Percentiles rank a stretch among this genome's conserved stretches.
phyloP scores from a whole-genome alignment of 352 stramenopile genomes.

The Thalassiosira hispida region DNA sequence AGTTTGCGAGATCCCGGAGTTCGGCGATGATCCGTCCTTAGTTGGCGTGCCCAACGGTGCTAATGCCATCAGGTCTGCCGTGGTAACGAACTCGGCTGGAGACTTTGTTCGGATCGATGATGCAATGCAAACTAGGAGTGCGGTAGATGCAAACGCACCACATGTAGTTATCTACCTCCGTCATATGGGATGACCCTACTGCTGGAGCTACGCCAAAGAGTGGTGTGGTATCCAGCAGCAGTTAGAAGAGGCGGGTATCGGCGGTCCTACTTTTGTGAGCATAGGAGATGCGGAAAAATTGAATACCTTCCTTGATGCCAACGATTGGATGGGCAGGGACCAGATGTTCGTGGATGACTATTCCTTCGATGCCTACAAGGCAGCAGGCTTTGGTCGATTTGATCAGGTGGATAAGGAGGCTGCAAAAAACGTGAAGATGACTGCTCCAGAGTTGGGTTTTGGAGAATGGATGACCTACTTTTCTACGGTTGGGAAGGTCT shows the following conservation, averaged over 20 bases:
- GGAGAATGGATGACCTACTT: constrained; percentile 76
- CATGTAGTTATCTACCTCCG: constrained; percentile 80
- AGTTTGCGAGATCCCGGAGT: constrained; percentile 43
- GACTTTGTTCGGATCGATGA: constrained; percentile 65
- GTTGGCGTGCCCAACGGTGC: constrained; percentile 34
- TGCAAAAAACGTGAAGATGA: constrained; percentile 68
- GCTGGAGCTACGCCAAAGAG: constrained; percentile 81
- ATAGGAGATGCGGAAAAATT: constrained; percentile 82
- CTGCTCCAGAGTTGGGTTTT: constrained; percentile 62
- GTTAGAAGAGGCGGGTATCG: constrained; percentile 41
- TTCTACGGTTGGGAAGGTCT: constrained; percentile 68
- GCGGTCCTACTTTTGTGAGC: constrained; percentile 77
- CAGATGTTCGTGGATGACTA: constrained; percentile 80
- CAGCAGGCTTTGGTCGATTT: constrained; percentile 73
- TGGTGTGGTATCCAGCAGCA: constrained; percentile 73
- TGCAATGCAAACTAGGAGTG: constrained; percentile 39
- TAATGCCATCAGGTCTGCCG: constrained; percentile 45
- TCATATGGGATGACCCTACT: constrained; percentile 84
- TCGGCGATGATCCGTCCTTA: constrained; percentile 22
- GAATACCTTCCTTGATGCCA: constrained; percentile 78
- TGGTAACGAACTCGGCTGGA: constrained; percentile 66
- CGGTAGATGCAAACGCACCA: constrained; percentile 24
- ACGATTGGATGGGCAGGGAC: constrained; percentile 68
- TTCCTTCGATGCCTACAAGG: constrained; percentile 75
- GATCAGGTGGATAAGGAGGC: constrained; percentile 65